Conservation (phyloP, 352 stramenopile genomes). For the Thalassiosira gravida region DNA sequence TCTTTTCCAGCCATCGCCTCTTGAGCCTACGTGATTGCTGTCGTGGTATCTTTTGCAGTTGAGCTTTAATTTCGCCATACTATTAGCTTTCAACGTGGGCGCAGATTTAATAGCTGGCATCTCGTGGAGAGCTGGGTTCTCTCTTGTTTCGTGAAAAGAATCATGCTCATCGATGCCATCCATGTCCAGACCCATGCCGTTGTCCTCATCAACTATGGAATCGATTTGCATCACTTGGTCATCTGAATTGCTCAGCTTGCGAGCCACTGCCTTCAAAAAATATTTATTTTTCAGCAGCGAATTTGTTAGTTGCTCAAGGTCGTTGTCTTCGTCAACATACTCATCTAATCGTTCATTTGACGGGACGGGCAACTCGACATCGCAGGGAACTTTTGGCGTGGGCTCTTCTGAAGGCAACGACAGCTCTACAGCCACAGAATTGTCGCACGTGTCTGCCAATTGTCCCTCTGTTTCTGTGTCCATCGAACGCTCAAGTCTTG, state of each 20-base stretch:
- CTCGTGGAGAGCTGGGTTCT: neutral
- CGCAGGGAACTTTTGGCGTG: constrained; percentile 21
- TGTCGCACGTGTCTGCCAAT: constrained; percentile 1
- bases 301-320: constrained; percentile 64
- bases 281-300: constrained; percentile 57
- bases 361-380: constrained; percentile 16
- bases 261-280: constrained; percentile 66
- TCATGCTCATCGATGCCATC: neutral
- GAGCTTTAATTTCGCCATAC: constrained; percentile 43
- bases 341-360: constrained; percentile 6
- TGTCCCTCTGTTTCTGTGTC: constrained; percentile 11
- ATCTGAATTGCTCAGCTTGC: constrained; percentile 55
- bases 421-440: constrained; percentile 23
- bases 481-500: constrained; percentile 45
- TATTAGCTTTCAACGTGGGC: neutral
- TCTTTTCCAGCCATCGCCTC: constrained; percentile 60
- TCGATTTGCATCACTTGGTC: constrained; percentile 46
- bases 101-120: constrained; percentile 1
- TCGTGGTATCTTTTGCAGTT: constrained; percentile 50
- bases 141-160: constrained; percentile 13
- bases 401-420: constrained; percentile 2
- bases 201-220: constrained; percentile 6
- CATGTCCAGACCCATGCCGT: constrained; percentile 6
- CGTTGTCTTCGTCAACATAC: constrained; percentile 13
- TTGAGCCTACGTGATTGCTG: constrained; percentile 25